These are phyloP conservation scores for Linnemannia exigua DNA, from an alignment of 192 early-diverging fungal species.

Conservation along the genomic window DNA sequence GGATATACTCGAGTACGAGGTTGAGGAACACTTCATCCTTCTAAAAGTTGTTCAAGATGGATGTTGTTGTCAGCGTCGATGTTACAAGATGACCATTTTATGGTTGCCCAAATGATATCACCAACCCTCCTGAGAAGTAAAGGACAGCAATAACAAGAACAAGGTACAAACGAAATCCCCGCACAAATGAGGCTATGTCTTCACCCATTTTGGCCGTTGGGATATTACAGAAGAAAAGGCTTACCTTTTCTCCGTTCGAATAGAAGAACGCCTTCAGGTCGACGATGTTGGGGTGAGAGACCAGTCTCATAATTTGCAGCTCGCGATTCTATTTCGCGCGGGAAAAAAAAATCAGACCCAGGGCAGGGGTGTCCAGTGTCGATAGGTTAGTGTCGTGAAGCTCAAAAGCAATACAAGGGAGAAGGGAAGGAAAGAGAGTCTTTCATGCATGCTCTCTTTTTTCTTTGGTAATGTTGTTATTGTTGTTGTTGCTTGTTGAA, in stretches of 20 bases:
- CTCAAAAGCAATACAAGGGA: not conserved
- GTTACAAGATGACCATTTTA: not conserved
- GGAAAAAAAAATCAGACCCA: slow-evolving; percentile 2
- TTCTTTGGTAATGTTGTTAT: not conserved
- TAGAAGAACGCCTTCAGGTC: slow-evolving; percentile 95
- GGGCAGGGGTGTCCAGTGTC: not conserved
- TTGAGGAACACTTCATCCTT: slow-evolving; percentile 97
- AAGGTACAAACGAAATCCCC: no score
- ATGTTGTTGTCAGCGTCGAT: not conserved
- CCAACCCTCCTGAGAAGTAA: not conserved
- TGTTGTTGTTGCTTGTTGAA: not conserved
- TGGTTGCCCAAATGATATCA: not conserved
- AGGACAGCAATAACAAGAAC: not conserved
- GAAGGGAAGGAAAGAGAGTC: not conserved
- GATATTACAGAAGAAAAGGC: not conserved
- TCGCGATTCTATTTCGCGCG: slow-evolving; percentile 84
- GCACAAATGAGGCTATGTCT: not conserved
- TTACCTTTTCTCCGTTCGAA: slow-evolving; percentile 89
- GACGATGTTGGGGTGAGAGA: slow-evolving; percentile 95
- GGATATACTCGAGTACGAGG: slow-evolving; percentile 94
- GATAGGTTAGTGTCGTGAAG: not conserved
- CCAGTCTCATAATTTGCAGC: slow-evolving; percentile 93
- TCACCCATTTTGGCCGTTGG: not conserved
- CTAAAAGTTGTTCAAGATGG: slow-evolving; percentile 31
- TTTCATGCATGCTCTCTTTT: not conserved